Base-by-base conservation (phyloP, 306 rosid species). In the Trifolium dubium region DNA sequence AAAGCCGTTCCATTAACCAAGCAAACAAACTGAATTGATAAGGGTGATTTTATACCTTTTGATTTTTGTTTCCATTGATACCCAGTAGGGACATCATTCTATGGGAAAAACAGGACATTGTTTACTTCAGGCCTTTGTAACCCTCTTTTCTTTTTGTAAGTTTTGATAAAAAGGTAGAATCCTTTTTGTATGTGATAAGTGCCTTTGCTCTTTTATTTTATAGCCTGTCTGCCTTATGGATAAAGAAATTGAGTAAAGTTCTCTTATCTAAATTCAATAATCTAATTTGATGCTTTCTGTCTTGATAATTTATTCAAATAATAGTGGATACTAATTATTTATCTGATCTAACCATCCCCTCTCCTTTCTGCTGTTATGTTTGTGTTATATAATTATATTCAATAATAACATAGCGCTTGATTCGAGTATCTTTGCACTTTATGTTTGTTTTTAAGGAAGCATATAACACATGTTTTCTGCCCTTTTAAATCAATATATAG, bases 401-500 rank as follows among this genome's bases (percentile, higher is more conserved):
- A 32, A 35, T 13, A 43, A 34, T 32, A 53, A 37, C 72, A 14
- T 37, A 58, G 41, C 41, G 49, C 69, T 59, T 58, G 40, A 13
- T 14, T 60, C 23, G 34, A 34, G 34, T 60, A n/a, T 59, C 23
- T 6, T 68, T 51, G 10, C 72, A 59, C 51, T n/a, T 62, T 14
- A 53, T 23, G 49, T 15, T 35, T n/a, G 29, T 35, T 65, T 60
- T 74, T 72, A 40, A 39, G 58, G 72, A 78, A 65, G 30, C 73
- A 44, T 69, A 65, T 43, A 54, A 56, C 53, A 58, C 32, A 28
- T 59, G 58, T 74, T 54, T 67, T 69, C 64, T 82, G 54, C 23
- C 41, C 28, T 74, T 51, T 64, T 70, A 46, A 43, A 74, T 69
- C 15, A 62, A 64, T 79, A 61, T 79, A 62, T 77, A 94, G 98